phyloP scores from a whole-genome alignment of 2,329 filamentous ascomycete species.

The Lachnellula occidentalis region DNA sequence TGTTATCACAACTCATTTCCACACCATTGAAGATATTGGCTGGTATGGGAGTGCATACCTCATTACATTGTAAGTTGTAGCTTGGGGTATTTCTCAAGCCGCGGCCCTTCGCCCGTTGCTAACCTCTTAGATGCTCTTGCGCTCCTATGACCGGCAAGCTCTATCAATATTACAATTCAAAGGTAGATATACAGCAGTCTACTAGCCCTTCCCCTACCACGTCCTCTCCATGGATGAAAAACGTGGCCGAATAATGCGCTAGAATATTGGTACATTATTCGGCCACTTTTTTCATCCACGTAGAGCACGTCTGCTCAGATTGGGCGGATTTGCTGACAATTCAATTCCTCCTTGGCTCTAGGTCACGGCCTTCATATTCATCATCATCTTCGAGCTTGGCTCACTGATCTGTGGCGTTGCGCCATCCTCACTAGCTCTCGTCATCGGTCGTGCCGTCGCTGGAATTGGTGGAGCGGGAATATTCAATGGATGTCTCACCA shows the following conservation, averaged over 20 bases:
- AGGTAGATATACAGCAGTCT: not conserved
- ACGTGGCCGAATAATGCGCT: too few relatives aligned
- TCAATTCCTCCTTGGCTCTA: not conserved
- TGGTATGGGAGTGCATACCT: not conserved
- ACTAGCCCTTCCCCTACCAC: not conserved
- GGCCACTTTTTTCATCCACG: too few relatives aligned
- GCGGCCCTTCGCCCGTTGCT: too few relatives aligned
- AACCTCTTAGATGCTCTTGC: not conserved
- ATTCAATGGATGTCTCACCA: slow-evolving; percentile 36
- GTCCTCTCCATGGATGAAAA: too few relatives aligned
- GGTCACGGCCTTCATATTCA: slow-evolving; percentile 17
- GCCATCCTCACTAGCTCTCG: slow-evolving; percentile 26
- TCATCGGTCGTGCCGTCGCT: slow-evolving; percentile 28
- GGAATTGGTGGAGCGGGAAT: slow-evolving; percentile 25
- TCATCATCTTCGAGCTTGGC: slow-evolving; percentile 29
- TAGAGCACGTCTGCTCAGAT: not conserved
- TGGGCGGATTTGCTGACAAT: not conserved
- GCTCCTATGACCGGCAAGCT: not conserved
- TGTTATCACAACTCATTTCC: slow-evolving; percentile 2
- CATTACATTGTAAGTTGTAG: too few relatives aligned
- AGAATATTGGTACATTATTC: too few relatives aligned
- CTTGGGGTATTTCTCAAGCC: too few relatives aligned
- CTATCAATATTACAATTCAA: not conserved
- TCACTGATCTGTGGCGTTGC: slow-evolving; percentile 29
- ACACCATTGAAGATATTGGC: slow-evolving; percentile 1